Percentiles rank a stretch among this genome's conserved stretches.
Evolutionary conservation across 2,329 filamentous ascomycete genomes (phyloP).

Genomic region (Alternaria sp.): DNA sequence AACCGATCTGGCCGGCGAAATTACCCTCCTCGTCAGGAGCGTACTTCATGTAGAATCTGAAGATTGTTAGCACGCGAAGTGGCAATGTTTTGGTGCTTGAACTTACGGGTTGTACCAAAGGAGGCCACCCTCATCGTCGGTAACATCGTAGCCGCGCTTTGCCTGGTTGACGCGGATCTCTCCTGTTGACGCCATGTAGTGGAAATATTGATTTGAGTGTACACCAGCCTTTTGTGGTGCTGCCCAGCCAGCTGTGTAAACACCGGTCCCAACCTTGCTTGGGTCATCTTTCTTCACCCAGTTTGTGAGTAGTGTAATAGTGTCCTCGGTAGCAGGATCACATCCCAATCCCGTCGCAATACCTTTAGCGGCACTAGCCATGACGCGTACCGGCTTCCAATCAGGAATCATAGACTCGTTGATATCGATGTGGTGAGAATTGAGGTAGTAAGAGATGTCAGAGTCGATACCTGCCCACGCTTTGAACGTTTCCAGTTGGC

Average conservation of each 20-base stretch:
- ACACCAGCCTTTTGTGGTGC: conserved; percentile 91
- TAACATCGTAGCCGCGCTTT: conserved; percentile 92
- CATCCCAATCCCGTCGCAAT: conserved; percentile 83
- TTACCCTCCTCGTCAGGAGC: conserved; percentile 94
- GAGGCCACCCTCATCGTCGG: conserved; percentile 77
- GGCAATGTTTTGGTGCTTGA: too few relatives aligned
- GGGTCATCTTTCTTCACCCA: conserved; percentile 80
- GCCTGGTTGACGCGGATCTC: conserved; percentile 93
- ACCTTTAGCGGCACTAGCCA: conserved; percentile 79
- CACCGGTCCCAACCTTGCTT: conserved; percentile 78
- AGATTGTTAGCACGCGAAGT: conserved; percentile 15
- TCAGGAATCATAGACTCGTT: conserved; percentile 91
- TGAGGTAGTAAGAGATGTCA: conserved; percentile 96
- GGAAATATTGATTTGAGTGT: conserved; percentile 98
- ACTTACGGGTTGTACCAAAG: conserved; percentile 85
- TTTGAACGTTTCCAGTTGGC: conserved; percentile 91
- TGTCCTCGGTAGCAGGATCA: conserved; percentile 84
- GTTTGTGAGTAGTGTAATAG: conserved; percentile 88
- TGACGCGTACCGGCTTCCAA: conserved; percentile 80
- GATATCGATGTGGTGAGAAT: conserved; percentile 93
- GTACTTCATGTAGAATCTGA: conserved; percentile 88
- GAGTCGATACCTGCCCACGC: conserved; percentile 92
- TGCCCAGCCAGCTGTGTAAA: conserved; percentile 95
- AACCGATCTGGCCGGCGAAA: conserved; percentile 89
- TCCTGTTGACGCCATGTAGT: conserved; percentile 85